Conservation (phyloP, 2,329 filamentous ascomycete species). For the Fusarium falciforme region DNA sequence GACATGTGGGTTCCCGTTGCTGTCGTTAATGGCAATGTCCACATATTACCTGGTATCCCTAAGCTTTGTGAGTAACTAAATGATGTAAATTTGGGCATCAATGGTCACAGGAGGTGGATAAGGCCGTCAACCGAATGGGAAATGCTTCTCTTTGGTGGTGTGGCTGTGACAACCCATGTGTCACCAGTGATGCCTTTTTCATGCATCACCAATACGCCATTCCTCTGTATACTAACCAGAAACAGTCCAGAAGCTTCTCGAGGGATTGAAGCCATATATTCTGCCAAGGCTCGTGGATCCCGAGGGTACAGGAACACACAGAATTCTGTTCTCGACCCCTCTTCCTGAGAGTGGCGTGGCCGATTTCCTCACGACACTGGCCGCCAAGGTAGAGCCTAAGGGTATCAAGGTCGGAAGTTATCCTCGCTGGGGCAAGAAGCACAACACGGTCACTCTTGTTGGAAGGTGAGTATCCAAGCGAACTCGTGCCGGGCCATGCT, state of each 20-base stretch:
- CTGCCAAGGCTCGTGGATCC: slow-evolving; percentile 80
- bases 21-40: slow-evolving; percentile 91
- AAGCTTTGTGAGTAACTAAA: slow-evolving; percentile 69
- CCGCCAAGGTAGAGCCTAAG: slow-evolving; percentile 75
- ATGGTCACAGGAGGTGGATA: background rate
- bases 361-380: slow-evolving; percentile 82
- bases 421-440: slow-evolving; percentile 87
- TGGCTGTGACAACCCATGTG: background rate
- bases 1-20: slow-evolving; percentile 91
- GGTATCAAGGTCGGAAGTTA: slow-evolving; percentile 97
- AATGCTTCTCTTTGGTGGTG: background rate
- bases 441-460: slow-evolving; percentile 92
- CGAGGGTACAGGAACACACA: slow-evolving; percentile 81
- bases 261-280: slow-evolving; percentile 78
- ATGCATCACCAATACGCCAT: background rate
- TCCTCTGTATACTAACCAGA: slow-evolving; percentile 11
- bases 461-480: slow-evolving; percentile 59
- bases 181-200: background rate
- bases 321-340: slow-evolving; percentile 88
- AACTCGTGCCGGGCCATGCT: slow-evolving; percentile 9
- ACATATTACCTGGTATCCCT: slow-evolving; percentile 93
- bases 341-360: slow-evolving; percentile 88
- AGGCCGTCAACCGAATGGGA: background rate
- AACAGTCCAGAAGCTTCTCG: slow-evolving; percentile 77
- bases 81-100: background rate